These are phyloP conservation scores for Colletotrichum costaricense DNA, from an alignment of 2,329 filamentous ascomycete species.

Conservation along the genomic window DNA sequence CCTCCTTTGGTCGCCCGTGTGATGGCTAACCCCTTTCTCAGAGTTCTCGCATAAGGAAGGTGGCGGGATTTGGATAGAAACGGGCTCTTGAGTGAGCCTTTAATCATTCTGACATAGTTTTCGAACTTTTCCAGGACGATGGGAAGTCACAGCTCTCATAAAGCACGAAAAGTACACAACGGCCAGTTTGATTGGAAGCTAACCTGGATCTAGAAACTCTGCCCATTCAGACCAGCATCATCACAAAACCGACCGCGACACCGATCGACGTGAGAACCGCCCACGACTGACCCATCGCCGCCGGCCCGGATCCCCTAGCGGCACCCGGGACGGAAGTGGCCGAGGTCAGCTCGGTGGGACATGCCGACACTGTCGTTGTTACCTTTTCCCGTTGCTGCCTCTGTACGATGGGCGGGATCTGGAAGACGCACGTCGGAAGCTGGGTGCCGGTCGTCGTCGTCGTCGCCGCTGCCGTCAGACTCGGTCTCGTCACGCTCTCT, in stretches of 20 bases:
- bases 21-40: background rate
- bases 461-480: background rate
- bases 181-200: background rate
- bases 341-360: background rate
- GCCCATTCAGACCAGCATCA: background rate
- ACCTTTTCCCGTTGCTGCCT: background rate
- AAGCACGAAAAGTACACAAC: background rate
- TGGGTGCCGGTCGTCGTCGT: background rate
- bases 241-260: background rate
- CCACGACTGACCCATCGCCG: background rate
- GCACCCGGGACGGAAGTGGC: background rate
- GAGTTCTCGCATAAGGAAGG: background rate
- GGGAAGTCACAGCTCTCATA: background rate
- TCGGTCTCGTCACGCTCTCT: background rate
- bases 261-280: background rate
- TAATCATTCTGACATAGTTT: background rate
- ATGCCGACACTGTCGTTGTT: background rate
- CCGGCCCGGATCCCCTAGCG: background rate
- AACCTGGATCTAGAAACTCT: background rate
- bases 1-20: background rate
- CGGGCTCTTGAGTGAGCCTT: no score
- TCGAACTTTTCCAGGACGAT: background rate
- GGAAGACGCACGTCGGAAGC: constrained; percentile 7
- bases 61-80: background rate
- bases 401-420: background rate